phyloP scores from a whole-genome alignment of 2,329 filamentous ascomycete genomes.

The Knoxdaviesia proteae region DNA sequence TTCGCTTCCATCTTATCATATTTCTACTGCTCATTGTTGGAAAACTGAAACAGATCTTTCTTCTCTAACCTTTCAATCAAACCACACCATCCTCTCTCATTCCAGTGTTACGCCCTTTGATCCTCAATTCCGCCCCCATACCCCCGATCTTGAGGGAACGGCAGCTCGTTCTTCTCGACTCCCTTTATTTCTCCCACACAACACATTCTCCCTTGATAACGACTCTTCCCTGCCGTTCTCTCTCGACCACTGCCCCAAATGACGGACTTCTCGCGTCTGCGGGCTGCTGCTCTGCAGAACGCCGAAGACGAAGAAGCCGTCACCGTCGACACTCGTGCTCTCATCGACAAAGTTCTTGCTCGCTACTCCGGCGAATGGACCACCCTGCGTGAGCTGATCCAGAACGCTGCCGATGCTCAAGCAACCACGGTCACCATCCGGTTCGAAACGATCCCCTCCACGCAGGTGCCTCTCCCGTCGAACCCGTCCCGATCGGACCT shows the following conservation, averaged over 20 bases:
- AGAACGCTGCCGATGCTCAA: conserved; percentile 95
- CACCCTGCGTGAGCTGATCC: conserved; percentile 75
- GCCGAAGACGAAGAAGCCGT: conserved; percentile 90
- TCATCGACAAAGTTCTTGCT: conserved; percentile 95
- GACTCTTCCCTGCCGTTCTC: not conserved
- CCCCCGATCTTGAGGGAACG: not conserved
- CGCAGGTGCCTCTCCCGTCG: conserved; percentile 47
- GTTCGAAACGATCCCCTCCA: conserved; percentile 78
- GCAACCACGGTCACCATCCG: conserved; percentile 76
- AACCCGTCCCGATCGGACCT: conserved; percentile 47
- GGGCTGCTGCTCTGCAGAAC: conserved; percentile 68
- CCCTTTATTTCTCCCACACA: not conserved
- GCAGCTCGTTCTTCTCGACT: not conserved
- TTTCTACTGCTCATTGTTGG: not conserved
- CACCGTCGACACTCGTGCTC: conserved; percentile 84
- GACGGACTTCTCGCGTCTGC: conserved; percentile 59
- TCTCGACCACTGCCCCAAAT: conserved; percentile 3
- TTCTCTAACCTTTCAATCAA: not conserved
- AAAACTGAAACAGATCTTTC: no score
- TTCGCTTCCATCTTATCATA: not conserved
- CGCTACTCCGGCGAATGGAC: conserved; percentile 94
- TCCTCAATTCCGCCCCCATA: not conserved
- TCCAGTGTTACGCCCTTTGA: not conserved
- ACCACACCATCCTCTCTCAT: not conserved
- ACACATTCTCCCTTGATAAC: not conserved